Evolutionary conservation across 805 yeast genomes (phyloP), one percentile per base, ranked within the genome.

Genomic region (Starmerella khaoyaiensis): DNA sequence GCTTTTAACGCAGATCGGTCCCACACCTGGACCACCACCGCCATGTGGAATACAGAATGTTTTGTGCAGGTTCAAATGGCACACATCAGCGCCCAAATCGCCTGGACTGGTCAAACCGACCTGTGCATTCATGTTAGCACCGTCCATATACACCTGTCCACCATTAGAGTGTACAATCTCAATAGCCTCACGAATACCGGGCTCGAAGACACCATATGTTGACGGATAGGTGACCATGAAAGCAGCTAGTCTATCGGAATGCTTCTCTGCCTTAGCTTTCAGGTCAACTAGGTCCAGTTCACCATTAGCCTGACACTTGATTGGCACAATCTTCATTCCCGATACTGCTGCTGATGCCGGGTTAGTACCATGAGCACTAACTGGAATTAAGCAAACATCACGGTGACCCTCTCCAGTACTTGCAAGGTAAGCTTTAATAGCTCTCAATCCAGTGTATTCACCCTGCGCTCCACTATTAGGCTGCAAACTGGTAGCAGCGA

Each of bases 21-120:
- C 98, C 53, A 84, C 93, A 56, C 97, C 98, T 28, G 98, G 98
- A 29, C 98, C 98, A 57, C 98, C 98, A 56, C 98, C 98, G 55
- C 98, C 98, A 55, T 90, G 98, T 38, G 95, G 93, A 54, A 90
- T 83, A 31, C 96, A 84, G 67, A 90, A 90, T 1, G 98, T 90
- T 64, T 90, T 90, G 67, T 90, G 98, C 56, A 90, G 68, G 59
- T 90, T 90, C 64, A 90, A 70, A 55, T 90, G 98, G 60, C 98
- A 90, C 28, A 90, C 97, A 62, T 90, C 98, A 10, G 97, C 97
- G 36, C 96, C 97, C 50, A 90, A 65, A 55, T 84, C 96, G 41
- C 97, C 98, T 8, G 98, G 97, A 5, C 94, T 80, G 0, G 97
- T 87, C 42, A 90, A 68, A 11, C 98, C 98, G 33, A 90, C 94